These are phyloP conservation scores for Bjerkandera adusta DNA, from an alignment of 1,284 basidiomycete genomes.

Conservation along the genomic window DNA sequence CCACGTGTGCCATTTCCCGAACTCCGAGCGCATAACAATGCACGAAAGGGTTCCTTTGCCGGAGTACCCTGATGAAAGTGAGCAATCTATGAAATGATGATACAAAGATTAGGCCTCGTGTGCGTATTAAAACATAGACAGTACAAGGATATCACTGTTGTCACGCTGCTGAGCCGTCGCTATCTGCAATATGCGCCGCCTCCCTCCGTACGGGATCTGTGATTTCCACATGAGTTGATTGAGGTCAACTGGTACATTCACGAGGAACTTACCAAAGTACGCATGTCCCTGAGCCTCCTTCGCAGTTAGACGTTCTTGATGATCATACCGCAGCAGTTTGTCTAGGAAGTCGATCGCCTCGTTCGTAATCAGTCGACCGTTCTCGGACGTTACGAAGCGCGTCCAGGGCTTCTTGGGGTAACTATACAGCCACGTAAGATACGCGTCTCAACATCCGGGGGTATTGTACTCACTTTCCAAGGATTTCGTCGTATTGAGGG, in stretches of 20 bases:
- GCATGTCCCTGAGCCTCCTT: slow-evolving; percentile 86
- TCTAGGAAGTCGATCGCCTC: slow-evolving; percentile 98
- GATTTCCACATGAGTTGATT: slow-evolving; percentile 13
- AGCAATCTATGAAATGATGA: slow-evolving; percentile 12
- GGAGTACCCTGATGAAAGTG: not conserved
- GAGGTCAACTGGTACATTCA: slow-evolving; percentile 9
- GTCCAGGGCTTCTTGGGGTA: slow-evolving; percentile 95
- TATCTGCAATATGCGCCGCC: slow-evolving; percentile 53
- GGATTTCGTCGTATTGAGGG: slow-evolving; percentile 86
- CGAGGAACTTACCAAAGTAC: slow-evolving; percentile 70
- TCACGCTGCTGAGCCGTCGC: slow-evolving; percentile 73
- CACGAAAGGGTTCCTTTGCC: slow-evolving; percentile 2
- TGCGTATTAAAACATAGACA: slow-evolving; percentile 10
- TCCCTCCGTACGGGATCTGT: slow-evolving; percentile 62
- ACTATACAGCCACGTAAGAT: slow-evolving; percentile 37
- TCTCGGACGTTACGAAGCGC: slow-evolving; percentile 91
- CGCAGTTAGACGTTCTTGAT: slow-evolving; percentile 95
- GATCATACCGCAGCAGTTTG: slow-evolving; percentile 94
- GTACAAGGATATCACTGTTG: slow-evolving; percentile 24
- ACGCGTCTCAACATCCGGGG: not conserved
- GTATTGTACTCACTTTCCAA: slow-evolving; percentile 61
- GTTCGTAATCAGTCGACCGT: slow-evolving; percentile 96
- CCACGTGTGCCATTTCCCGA: slow-evolving; percentile 1
- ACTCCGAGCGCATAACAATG: not conserved
- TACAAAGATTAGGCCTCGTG: slow-evolving; percentile 12